Evolutionary conservation across 169 alveolate genomes (phyloP).

Genomic region (Babesia ovis): DNA sequence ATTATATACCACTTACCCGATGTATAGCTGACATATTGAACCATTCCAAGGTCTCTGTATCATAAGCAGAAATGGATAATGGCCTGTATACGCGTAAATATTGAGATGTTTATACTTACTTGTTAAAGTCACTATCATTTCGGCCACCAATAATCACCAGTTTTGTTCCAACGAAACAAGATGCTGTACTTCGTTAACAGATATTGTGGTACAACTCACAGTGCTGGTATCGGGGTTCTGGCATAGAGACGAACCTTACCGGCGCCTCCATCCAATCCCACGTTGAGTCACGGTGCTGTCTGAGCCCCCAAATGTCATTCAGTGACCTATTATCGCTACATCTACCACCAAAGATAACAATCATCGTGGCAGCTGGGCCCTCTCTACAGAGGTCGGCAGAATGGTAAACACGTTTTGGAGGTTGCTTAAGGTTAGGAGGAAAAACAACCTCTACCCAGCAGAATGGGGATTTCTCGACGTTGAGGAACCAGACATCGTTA

Average conservation of each 20-base stretch:
- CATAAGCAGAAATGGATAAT: constrained; percentile 90
- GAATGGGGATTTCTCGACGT: constrained; percentile 96
- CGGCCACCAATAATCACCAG: constrained; percentile 96
- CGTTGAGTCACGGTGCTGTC: constrained; percentile 98
- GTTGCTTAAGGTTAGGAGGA: constrained; percentile 81
- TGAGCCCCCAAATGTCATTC: constrained; percentile 98
- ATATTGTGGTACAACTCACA: constrained; percentile 23
- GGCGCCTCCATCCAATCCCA: constrained; percentile 99
- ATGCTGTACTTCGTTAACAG: constrained; percentile 25
- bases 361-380: constrained; percentile 99
- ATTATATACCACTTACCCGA: constrained; percentile 70
- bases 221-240: constrained; percentile 92
- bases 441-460: constrained; percentile 91
- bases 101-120: constrained; percentile 3
- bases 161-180: constrained; percentile 86
- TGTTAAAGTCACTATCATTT: constrained; percentile 85
- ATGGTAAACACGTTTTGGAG: constrained; percentile 93
- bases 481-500: constrained; percentile 96
- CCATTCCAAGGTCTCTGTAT: constrained; percentile 95
- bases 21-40: constrained; percentile 87
- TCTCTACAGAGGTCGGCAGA: constrained; percentile 84
- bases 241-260: constrained; percentile 82
- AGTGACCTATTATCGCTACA: constrained; percentile 91
- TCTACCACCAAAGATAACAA: constrained; percentile 98
- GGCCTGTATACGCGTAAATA: constrained; percentile 55